Percentiles rank a stretch among this genome's conserved stretches.
Conservation (phyloP, 2,329 filamentous ascomycete genomes). For the Arthroderma sp. region DNA sequence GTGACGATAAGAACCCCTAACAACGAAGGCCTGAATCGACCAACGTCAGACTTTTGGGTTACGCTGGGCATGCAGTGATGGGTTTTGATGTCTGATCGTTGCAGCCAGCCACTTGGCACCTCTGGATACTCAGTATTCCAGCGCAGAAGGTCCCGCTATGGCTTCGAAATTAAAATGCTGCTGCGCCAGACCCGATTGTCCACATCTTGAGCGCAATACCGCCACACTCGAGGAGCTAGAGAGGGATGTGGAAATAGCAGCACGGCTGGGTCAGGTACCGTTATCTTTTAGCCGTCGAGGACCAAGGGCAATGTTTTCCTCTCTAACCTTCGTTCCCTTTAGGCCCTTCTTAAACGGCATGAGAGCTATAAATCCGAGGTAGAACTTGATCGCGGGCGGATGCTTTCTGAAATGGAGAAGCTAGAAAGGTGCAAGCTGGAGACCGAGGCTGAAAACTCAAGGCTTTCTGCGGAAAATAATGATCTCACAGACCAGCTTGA, state of each 20-base stretch:
- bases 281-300: background rate
- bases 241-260: conserved; percentile 74
- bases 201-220: conserved; percentile 69
- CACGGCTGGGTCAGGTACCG: conserved; percentile 75
- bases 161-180: conserved; percentile 48
- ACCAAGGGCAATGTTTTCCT: conserved; percentile 9
- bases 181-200: conserved; percentile 69
- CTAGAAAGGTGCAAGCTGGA: conserved; percentile 61
- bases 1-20: background rate
- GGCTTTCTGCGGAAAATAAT: conserved; percentile 71
- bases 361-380: conserved; percentile 90
- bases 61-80: no score
- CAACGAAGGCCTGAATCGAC: background rate
- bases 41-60: background rate
- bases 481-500: conserved; percentile 73
- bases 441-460: conserved; percentile 63
- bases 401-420: conserved; percentile 58
- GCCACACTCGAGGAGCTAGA: conserved; percentile 67
- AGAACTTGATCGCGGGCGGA: conserved; percentile 65
- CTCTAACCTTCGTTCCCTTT: conserved; percentile 12
- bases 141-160: background rate
- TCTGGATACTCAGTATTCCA: conserved; percentile 1
- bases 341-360: conserved; percentile 85
- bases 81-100: no score
- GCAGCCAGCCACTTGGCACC: background rate